Evolutionary conservation across 176 grass and related monocot species (phyloP).

Genomic region (Elaeis guineensis): DNA sequence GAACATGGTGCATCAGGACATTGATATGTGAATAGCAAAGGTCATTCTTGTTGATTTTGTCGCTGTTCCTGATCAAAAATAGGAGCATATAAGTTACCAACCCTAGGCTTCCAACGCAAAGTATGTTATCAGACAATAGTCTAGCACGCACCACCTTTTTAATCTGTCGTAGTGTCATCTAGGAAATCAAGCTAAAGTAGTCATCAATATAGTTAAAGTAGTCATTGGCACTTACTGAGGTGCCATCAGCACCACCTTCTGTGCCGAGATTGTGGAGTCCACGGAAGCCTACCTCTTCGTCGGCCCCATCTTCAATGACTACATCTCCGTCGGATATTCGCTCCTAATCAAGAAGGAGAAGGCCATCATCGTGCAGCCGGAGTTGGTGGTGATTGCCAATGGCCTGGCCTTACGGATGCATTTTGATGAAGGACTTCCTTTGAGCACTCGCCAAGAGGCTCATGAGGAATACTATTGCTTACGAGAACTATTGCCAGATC

Average conservation of each 20-base stretch:
- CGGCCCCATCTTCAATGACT: slow-evolving; percentile 85
- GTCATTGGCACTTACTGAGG: slow-evolving; percentile 89
- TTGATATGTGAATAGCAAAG: too few relatives aligned
- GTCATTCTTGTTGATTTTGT: too few relatives aligned
- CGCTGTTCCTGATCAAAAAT: too few relatives aligned
- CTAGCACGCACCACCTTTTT: too few relatives aligned
- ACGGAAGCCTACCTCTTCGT: slow-evolving; percentile 77
- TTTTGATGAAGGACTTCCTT: slow-evolving; percentile 78
- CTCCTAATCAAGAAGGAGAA: slow-evolving; percentile 90
- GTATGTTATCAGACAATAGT: too few relatives aligned
- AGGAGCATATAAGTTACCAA: too few relatives aligned
- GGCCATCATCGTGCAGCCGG: slow-evolving; percentile 67
- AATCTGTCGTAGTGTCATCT: too few relatives aligned
- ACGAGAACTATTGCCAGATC: slow-evolving; percentile 68
- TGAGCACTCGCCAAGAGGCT: slow-evolving; percentile 46
- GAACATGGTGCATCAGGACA: too few relatives aligned
- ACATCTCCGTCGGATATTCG: slow-evolving; percentile 84
- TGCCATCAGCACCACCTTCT: slow-evolving; percentile 75
- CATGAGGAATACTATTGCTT: slow-evolving; percentile 58
- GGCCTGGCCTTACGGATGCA: slow-evolving; percentile 58
- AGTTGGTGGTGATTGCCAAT: slow-evolving; percentile 53
- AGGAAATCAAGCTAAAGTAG: too few relatives aligned
- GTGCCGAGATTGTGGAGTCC: slow-evolving; percentile 70
- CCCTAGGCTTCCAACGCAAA: too few relatives aligned
- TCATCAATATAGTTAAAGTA: too few relatives aligned